Evolutionary conservation across 805 yeast species (phyloP).

Genomic region (Candida quercuum): DNA sequence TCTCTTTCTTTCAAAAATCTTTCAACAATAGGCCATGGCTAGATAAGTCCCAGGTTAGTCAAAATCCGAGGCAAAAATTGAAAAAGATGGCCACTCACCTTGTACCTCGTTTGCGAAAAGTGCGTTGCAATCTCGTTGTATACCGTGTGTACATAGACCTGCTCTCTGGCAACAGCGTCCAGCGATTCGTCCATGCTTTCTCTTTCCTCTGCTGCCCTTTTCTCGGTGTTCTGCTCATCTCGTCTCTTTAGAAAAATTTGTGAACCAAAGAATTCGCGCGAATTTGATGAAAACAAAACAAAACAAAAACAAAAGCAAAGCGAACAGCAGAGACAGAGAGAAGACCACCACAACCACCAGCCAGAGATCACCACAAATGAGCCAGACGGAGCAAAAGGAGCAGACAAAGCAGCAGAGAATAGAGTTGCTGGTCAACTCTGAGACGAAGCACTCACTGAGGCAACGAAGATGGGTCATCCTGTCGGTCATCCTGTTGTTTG

Average conservation of each 20-base stretch:
- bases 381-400: neutral
- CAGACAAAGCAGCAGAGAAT: neutral
- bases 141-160: slow-evolving; percentile 80
- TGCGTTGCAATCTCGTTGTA: slow-evolving; percentile 91
- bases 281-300: neutral
- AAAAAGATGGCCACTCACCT: slow-evolving; percentile 24
- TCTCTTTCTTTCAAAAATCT: slow-evolving; percentile 47
- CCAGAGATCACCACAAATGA: neutral
- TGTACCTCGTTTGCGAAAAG: slow-evolving; percentile 89
- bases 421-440: slow-evolving; percentile 12
- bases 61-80: too few species aligned
- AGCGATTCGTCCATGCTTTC: slow-evolving; percentile 18
- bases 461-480: slow-evolving; percentile 20
- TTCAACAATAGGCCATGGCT: slow-evolving; percentile 95
- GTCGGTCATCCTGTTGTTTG: slow-evolving; percentile 22
- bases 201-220: too few species aligned
- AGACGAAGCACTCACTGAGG: slow-evolving; percentile 13
- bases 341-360: neutral
- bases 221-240: too few species aligned
- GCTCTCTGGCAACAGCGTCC: slow-evolving; percentile 59
- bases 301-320: neutral
- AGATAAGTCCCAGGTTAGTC: slow-evolving; percentile 2
- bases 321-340: too few species aligned
- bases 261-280: too few species aligned
- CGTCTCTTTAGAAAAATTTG: too few species aligned